Evolutionary conservation across 257 asterid species (phyloP).

Genomic region (Asclepias syriaca): DNA sequence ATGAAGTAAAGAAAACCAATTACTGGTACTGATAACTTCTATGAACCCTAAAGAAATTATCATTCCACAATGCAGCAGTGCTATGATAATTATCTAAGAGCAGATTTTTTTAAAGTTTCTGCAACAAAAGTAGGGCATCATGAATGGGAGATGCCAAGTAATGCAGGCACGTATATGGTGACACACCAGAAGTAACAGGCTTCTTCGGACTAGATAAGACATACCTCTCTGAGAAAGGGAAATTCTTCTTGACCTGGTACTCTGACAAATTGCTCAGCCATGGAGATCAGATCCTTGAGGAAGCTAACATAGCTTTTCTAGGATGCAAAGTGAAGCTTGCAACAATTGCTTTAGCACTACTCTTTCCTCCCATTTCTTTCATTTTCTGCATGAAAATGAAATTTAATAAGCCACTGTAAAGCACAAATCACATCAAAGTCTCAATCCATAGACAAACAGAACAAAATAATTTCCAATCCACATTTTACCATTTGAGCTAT

Average conservation of each 20-base stretch:
- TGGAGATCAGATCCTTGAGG: conserved; percentile 38
- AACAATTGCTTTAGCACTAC: too few species aligned
- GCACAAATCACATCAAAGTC: neutral
- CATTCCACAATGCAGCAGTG: conserved; percentile 30
- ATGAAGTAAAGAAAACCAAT: neutral
- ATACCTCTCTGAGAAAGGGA: conserved; percentile 31
- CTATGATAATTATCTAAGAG: conserved; percentile 32
- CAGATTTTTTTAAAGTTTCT: conserved; percentile 24
- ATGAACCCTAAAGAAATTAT: neutral
- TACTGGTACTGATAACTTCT: neutral
- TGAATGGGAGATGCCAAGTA: conserved; percentile 32
- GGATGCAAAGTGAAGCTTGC: conserved; percentile 35
- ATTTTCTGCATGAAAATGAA: conserved; percentile 43
- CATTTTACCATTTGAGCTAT: conserved; percentile 55
- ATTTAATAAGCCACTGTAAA: neutral
- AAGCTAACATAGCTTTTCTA: conserved; percentile 37
- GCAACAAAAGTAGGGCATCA: conserved; percentile 32
- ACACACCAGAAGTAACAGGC: conserved; percentile 31
- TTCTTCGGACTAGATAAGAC: conserved; percentile 30
- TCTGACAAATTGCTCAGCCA: conserved; percentile 33
- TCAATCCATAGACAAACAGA: neutral
- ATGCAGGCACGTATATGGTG: conserved; percentile 37
- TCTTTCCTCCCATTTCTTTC: conserved; percentile 53
- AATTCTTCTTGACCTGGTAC: conserved; percentile 40
- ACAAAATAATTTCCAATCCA: too few species aligned